Evolutionary conservation across 2,329 filamentous ascomycete genomes (phyloP), one percentile per base, ranked within the genome.

Genomic region (Leptographium lundbergii): DNA sequence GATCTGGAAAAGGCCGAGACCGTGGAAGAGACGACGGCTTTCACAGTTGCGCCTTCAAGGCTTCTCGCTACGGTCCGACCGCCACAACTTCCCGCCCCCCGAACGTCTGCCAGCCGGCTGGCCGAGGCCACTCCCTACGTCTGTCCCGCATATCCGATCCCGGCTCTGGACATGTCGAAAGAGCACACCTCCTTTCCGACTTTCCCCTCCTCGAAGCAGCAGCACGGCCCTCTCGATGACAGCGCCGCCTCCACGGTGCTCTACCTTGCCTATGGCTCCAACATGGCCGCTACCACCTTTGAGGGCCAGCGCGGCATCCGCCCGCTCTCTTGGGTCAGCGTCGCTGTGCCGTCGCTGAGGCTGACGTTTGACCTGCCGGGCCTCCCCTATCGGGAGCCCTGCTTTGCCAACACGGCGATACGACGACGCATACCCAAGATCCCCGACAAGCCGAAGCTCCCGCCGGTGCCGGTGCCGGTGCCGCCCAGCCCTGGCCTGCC

Each of bases 261-360:
- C 57, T 92, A 92, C 70, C 81, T 92, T 25, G 92, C 91, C 13
- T 97, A 96, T 69, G 94, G 92, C 65, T 96, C 91, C 57, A 97
- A 97, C 70, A 81, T 97, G 62, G 84, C 80, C 61, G 82, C 85
- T 17, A 76, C 89, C 69, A 95, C 88, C 0, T 96, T 97, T 71
- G 79, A 86, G 54, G 88, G 87, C 60, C 76, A 73, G 61, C 86
- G 92, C 57, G 86, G 86, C 61, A 92, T 97, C 72, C 82, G 81
- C 29, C 94, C 94, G 0, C 67, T 97, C 17, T 90, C 89, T 47
- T 81, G 88, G 63, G 74, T 91, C 67, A 91, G 91, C 67, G 92
- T 96, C 9, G 81, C 87, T 6, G 89, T 90, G 2, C 94, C 94
- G 0, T 80, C 81, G 6, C 76, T 97, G 54, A 78, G 81, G 56